Conservation (phyloP, 2,329 filamentous ascomycete genomes). For the Aspergillus sp. region DNA sequence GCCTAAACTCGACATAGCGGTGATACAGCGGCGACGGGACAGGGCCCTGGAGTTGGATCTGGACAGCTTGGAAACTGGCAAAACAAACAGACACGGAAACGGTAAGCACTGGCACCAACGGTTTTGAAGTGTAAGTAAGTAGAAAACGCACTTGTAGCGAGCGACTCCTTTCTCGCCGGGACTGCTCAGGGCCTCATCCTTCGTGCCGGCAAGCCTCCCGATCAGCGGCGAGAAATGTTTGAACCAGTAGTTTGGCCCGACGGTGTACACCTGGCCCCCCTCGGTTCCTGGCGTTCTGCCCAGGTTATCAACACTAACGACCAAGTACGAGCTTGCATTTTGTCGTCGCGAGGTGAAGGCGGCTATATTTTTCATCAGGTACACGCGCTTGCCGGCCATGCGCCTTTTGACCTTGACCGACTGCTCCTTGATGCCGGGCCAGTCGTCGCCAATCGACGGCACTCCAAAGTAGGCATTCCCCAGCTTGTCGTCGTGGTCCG, state of each 20-base stretch:
- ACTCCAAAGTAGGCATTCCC: slow-evolving; percentile 73
- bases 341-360: slow-evolving; percentile 52
- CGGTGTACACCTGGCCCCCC: slow-evolving; percentile 63
- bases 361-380: slow-evolving; percentile 60
- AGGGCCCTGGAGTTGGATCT: slow-evolving; percentile 78
- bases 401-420: slow-evolving; percentile 65
- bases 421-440: slow-evolving; percentile 58
- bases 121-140: too few species aligned
- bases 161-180: slow-evolving; percentile 48
- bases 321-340: slow-evolving; percentile 61
- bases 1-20: slow-evolving; percentile 85
- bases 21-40: slow-evolving; percentile 76
- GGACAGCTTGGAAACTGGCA: slow-evolving; percentile 77
- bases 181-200: slow-evolving; percentile 52
- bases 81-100: slow-evolving; percentile 2
- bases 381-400: slow-evolving; percentile 78
- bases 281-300: slow-evolving; percentile 59
- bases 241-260: slow-evolving; percentile 67
- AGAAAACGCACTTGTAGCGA: slow-evolving; percentile 62
- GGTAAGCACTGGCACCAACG: not conserved
- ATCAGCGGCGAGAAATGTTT: slow-evolving; percentile 86
- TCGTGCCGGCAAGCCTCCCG: slow-evolving; percentile 66
- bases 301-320: slow-evolving; percentile 67
- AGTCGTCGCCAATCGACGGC: slow-evolving; percentile 50
- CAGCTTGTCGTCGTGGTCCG: slow-evolving; percentile 76